A percentile compares a stretch with the other conserved stretches of the same genome.
Conservation (phyloP, 2,329 filamentous ascomycete species). For the Pseudogymnoascus sp. region DNA sequence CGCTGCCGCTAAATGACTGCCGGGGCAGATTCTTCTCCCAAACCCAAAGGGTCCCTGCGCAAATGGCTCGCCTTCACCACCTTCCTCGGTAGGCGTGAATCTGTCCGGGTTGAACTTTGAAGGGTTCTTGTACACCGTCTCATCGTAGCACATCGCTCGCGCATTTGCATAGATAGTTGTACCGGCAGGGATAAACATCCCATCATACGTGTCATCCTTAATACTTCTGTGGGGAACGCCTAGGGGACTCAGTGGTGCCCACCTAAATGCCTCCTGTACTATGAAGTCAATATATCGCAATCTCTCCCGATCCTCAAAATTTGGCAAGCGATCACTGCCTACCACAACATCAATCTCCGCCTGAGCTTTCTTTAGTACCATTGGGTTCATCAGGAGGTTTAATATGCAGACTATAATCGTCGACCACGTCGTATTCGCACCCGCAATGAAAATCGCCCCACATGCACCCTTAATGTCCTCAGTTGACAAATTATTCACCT, state of each 20-base stretch:
- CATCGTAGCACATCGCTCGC: conserved; percentile 47
- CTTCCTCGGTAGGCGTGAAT: conserved; percentile 29
- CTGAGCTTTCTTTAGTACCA: conserved; percentile 38
- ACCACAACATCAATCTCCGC: conserved; percentile 39
- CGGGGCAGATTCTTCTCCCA: conserved; percentile 43
- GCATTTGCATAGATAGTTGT: conserved; percentile 31
- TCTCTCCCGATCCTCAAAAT: conserved; percentile 34
- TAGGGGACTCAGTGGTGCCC: conserved; percentile 37
- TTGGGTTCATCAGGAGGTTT: conserved; percentile 22
- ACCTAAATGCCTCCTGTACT: conserved; percentile 39
- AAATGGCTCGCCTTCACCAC: conserved; percentile 36
- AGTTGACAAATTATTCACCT: conserved; percentile 13
- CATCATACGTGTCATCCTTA: conserved; percentile 47
- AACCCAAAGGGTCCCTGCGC: conserved; percentile 43
- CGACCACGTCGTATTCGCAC: conserved; percentile 31
- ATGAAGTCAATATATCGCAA: conserved; percentile 38
- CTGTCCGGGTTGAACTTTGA: conserved; percentile 39
- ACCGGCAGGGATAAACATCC: conserved; percentile 48
- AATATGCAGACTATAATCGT: conserved; percentile 35
- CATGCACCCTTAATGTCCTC: conserved; percentile 38
- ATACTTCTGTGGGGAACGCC: conserved; percentile 47
- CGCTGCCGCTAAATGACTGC: conserved; percentile 39
- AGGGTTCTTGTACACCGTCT: conserved; percentile 33
- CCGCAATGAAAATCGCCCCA: conserved; percentile 39
- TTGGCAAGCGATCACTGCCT: conserved; percentile 37